Evolutionary conservation across 257 asterid species (phyloP), one percentile per base, ranked within the genome.

Genomic region (Nicotiana benthamiana): DNA sequence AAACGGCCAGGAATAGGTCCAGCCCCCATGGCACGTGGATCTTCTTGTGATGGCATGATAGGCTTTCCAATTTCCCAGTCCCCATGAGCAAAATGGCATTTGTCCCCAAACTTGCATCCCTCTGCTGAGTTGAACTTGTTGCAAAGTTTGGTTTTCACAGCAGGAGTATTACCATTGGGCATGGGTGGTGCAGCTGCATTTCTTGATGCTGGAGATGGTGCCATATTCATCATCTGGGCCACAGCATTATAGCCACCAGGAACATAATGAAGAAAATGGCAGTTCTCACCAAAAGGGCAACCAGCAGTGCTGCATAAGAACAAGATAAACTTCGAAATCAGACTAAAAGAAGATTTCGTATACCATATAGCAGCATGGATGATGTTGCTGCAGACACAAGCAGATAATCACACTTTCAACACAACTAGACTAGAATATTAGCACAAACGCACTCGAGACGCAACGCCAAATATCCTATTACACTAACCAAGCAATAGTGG

Each of bases 1-100:
- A 87, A 90, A 43, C 90, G 93, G 27, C 87, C 79, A 5, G 91
- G 89, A 10, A 82, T 53, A 26, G 92, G 81, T 32, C 92, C 92
- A 36, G 89, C 80, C 24, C 93, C 91, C 32, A 82, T 46, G 16
- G 84, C 65, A 22, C 82, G 92, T 52, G 89, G 93, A 75, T 93
- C 94, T 16, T 91, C 92, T 1, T 88, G 93, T 60, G 92, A 81
- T 57, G 88, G 82, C 30, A 54, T 64, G 2, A 88, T 79, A 61
- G 92, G 89, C 86, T 80, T 93, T 11, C 95, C 97, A 11, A 95
- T 90, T 86, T 95, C 97, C 97, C 95, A 92, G 53, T 95, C 99
- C 10, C 99, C 99, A 43, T 95, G 99, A 15, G 99, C 99, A 27
- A 95, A 95, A 83, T 89, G 84, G 88, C 99, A 95, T 82, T 90